A percentile compares a stretch with the other conserved stretches of the same genome.
Evolutionary conservation across 495 filamentous ascomycete genomes (phyloP).

Genomic region (Penicillium lividum): DNA sequence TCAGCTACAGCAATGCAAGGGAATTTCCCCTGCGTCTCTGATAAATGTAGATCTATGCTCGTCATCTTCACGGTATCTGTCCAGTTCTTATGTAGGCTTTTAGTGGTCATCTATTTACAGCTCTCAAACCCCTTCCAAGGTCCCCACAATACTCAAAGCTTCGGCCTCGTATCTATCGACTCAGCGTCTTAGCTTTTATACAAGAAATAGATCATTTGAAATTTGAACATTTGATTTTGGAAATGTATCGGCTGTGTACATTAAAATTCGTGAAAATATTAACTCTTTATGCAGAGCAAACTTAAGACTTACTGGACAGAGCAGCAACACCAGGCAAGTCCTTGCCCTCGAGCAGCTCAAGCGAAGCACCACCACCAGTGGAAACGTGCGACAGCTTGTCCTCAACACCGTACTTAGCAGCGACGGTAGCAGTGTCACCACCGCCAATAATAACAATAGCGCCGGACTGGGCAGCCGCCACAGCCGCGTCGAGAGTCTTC

Average conservation of each 20-base stretch:
- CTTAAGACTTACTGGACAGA: conserved; percentile 79
- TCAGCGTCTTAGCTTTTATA: conserved; percentile 11
- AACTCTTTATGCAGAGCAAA: background rate
- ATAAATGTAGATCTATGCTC: background rate
- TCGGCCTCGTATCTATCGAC: conserved; percentile 30
- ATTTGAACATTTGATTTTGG: conserved; percentile 12
- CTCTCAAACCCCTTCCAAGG: background rate
- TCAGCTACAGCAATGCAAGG: background rate
- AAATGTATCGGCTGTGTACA: conserved; percentile 22
- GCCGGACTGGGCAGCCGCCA: conserved; percentile 73
- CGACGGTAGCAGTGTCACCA: conserved; percentile 96
- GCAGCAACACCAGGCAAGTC: conserved; percentile 91
- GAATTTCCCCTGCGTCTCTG: background rate
- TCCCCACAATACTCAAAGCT: background rate
- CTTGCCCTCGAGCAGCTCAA: conserved; percentile 97
- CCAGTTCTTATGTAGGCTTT: background rate
- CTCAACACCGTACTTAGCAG: conserved; percentile 94
- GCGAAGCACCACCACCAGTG: conserved; percentile 91
- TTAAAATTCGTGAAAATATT: conserved; percentile 33
- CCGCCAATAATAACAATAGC: conserved; percentile 98
- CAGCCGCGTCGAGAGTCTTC: conserved; percentile 81
- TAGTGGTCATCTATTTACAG: background rate
- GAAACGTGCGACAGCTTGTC: conserved; percentile 97
- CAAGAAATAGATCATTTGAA: conserved; percentile 4
- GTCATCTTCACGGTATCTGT: background rate